Evolutionary conservation across 2,329 filamentous ascomycete species (phyloP), one percentile per base, ranked within the genome.

Genomic region (Didymella arachidicola): DNA sequence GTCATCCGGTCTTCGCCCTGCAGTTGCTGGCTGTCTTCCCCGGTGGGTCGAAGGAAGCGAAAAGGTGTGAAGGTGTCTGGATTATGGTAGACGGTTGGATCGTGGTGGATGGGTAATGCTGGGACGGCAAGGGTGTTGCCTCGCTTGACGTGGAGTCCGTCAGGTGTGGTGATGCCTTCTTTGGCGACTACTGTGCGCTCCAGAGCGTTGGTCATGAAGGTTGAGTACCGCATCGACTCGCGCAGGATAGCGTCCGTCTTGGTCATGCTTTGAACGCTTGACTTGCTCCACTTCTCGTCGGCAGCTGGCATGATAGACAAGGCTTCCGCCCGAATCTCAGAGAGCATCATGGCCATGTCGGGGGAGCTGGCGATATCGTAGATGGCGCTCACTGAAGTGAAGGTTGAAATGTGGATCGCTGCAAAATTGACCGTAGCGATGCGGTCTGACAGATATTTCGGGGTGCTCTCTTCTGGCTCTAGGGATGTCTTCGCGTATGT

Each of bases 381-480:
- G 14, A 50, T 50, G 16, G 36, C 36, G 26, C 32, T 50, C 2
- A 50, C 47, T 7, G 47, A 41, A 14, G 47, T 50, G n/a, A 50
- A 50, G 36, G 36, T 50, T 12, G 47, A 50, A 22, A 25, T 42
- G 26, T 50, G 47, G 12, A 50, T 50, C 4, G 36, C 47, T 6
- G 47, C 36, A 10, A 50, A 50, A 26, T 42, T 50, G 26, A 50
- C n/a, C 7, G 47, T 50, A 29, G 47, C 47, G 19, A 50, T 50
- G 36, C 47, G 47, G 26, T 42, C 47, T 5, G 47, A 50, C 25
- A 50, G 16, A 30, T 32, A 42, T 11, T 22, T 42, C 12, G 47
- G 36, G 16, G 47, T 41, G 47, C 36, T 50, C 26, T 42, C 47
- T 32, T 50, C 47, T 18, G 47, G 47, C 11, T 50, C 47, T 4